Evolutionary conservation across 306 rosid species (phyloP).

Genomic region (Castanea mollissima): DNA sequence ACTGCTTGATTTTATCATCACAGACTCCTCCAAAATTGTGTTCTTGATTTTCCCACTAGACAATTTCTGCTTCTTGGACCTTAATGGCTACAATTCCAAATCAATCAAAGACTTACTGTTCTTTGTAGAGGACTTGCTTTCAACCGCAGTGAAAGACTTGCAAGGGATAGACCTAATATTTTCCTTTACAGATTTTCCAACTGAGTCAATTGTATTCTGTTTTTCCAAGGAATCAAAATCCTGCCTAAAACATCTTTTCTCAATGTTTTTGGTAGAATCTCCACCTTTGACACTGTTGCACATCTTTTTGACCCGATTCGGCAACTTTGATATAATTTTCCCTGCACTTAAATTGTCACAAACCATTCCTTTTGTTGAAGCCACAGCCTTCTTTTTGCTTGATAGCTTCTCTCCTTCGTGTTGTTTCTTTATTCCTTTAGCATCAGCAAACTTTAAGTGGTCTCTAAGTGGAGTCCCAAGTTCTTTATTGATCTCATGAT

Average conservation of each 20-base stretch:
- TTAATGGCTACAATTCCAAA: constrained; percentile 22
- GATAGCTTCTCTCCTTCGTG: not conserved
- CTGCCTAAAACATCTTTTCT: constrained; percentile 18
- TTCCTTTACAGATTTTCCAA: constrained; percentile 24
- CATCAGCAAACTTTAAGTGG: constrained; percentile 50
- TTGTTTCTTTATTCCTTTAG: constrained; percentile 24
- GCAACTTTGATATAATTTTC: constrained; percentile 11
- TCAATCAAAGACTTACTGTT: constrained; percentile 7
- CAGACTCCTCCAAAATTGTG: constrained; percentile 18
- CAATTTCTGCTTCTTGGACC: constrained; percentile 8
- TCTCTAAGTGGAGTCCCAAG: constrained; percentile 50
- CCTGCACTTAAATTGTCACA: constrained; percentile 20
- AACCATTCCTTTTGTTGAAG: constrained; percentile 6
- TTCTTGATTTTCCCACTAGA: constrained; percentile 18
- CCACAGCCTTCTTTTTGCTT: constrained; percentile 24
- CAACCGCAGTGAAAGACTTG: constrained; percentile 11
- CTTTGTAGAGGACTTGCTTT: constrained; percentile 20
- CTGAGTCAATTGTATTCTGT: constrained; percentile 12
- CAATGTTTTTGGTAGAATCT: constrained; percentile 24
- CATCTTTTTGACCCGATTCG: constrained; percentile 1
- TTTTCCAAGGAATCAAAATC: constrained; percentile 17
- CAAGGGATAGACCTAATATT: constrained; percentile 9
- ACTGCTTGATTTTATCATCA: constrained; percentile 22
- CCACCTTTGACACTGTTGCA: constrained; percentile 16
- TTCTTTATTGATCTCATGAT: constrained; percentile 42